These are phyloP conservation scores for Urtica urens DNA, from an alignment of 306 rosid genomes.

Conservation along the genomic window DNA sequence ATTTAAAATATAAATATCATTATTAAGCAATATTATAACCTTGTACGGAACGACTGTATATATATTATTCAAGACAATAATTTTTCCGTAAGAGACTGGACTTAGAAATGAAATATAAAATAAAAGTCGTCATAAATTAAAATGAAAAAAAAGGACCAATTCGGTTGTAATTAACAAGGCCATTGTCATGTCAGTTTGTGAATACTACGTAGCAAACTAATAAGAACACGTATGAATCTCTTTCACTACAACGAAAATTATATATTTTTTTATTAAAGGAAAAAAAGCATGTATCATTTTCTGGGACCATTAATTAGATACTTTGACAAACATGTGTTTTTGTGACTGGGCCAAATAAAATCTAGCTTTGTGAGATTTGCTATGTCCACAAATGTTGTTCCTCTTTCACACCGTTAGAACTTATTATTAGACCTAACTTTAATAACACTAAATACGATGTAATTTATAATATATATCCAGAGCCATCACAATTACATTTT, in stretches of 20 bases:
- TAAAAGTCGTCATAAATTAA: background rate
- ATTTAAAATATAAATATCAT: too few species aligned
- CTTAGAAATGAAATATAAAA: background rate
- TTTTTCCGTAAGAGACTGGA: too few species aligned
- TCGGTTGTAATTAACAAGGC: background rate
- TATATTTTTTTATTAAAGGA: background rate
- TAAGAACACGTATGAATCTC: background rate
- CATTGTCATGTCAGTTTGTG: background rate
- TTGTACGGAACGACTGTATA: too few species aligned
- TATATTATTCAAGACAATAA: too few species aligned
- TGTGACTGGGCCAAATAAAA: background rate
- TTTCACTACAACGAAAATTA: background rate
- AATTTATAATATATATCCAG: too few species aligned
- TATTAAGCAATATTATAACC: too few species aligned
- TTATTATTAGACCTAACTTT: too few species aligned
- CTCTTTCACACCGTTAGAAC: too few species aligned
- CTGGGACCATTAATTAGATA: conserved; percentile 1
- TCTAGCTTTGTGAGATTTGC: background rate
- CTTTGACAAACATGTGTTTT: background rate
- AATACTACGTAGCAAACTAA: conserved; percentile 1
- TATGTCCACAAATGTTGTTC: background rate
- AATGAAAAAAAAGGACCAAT: background rate
- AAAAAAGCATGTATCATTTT: background rate
- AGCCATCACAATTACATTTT: too few species aligned
- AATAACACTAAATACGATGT: too few species aligned